Percentiles rank a stretch among this genome's conserved stretches.
Conservation (phyloP, 805 yeast genomes). For the Saccharomycopsis sp. region DNA sequence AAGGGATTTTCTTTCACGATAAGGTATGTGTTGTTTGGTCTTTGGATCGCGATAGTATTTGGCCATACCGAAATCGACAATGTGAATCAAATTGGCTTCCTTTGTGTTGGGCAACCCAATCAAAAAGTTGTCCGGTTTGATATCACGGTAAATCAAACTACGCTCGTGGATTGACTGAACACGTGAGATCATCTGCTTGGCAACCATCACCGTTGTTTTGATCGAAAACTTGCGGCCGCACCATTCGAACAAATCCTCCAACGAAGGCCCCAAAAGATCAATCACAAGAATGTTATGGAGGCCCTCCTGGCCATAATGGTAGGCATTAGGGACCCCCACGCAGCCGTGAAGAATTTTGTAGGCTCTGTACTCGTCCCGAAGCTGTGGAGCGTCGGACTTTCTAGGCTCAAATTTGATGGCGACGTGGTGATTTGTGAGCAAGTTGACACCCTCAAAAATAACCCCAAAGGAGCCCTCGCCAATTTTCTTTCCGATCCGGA, state of each 20-base stretch:
- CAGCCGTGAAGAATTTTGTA: constrained; percentile 64
- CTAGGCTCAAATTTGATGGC: constrained; percentile 80
- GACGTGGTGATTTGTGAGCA: constrained; percentile 51
- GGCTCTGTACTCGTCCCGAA: constrained; percentile 74
- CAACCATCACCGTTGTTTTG: constrained; percentile 67
- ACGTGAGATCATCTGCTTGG: constrained; percentile 69
- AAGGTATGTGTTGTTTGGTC: constrained; percentile 75
- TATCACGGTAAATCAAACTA: constrained; percentile 72
- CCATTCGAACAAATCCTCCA: constrained; percentile 84
- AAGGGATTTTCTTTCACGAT: constrained; percentile 70
- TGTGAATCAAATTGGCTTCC: constrained; percentile 60
- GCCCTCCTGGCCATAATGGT: constrained; percentile 82
- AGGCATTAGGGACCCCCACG: constrained; percentile 74
- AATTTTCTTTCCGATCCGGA: constrained; percentile 73
- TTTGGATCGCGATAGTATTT: constrained; percentile 77
- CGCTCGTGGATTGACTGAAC: constrained; percentile 71
- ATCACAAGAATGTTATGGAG: constrained; percentile 71
- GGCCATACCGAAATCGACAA: constrained; percentile 85
- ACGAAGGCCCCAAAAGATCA: constrained; percentile 71
- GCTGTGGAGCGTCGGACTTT: constrained; percentile 76
- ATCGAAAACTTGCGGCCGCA: constrained; percentile 70
- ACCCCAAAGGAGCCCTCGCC: constrained; percentile 88
- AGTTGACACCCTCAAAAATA: constrained; percentile 72
- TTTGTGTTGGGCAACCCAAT: constrained; percentile 56
- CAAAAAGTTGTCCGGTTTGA: constrained; percentile 77